Percentiles rank a stretch among this genome's conserved stretches.
phyloP scores from a whole-genome alignment of 1,139 yeast genomes.

The Magnusiomyces starmeri region DNA sequence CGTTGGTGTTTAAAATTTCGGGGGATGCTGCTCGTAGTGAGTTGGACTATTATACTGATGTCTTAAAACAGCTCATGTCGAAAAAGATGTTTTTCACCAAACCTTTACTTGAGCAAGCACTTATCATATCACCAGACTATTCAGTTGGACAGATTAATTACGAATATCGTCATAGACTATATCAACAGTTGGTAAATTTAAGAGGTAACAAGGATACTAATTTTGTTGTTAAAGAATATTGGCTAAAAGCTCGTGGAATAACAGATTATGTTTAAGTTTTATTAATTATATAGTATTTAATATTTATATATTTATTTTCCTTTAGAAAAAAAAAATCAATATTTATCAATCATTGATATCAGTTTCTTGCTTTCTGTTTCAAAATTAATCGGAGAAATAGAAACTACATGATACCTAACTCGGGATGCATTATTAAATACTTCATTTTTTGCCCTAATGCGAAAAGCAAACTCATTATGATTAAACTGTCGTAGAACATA shows the following conservation, averaged over 20 bases:
- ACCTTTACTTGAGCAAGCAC: slow-evolving; percentile 39
- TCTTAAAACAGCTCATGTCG: slow-evolving; percentile 47
- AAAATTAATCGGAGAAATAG: slow-evolving; percentile 50
- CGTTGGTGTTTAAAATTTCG: slow-evolving; percentile 27
- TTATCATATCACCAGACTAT: slow-evolving; percentile 32
- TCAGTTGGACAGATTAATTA: slow-evolving; percentile 21
- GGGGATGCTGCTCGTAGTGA: slow-evolving; percentile 53
- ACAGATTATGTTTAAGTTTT: slow-evolving; percentile 22
- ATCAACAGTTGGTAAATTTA: slow-evolving; percentile 51
- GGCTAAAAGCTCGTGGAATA: slow-evolving; percentile 45
- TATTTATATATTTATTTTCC: background rate
- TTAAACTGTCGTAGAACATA: slow-evolving; percentile 46
- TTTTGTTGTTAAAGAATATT: slow-evolving; percentile 51
- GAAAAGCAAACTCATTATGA: slow-evolving; percentile 64
- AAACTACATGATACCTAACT: slow-evolving; percentile 64
- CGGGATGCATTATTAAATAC: slow-evolving; percentile 71
- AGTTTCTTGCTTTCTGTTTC: slow-evolving; percentile 39
- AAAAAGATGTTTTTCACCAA: slow-evolving; percentile 46
- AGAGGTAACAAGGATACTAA: slow-evolving; percentile 59
- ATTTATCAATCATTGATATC: slow-evolving; percentile 21
- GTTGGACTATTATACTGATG: slow-evolving; percentile 48
- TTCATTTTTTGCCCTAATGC: slow-evolving; percentile 78
- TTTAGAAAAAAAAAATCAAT: background rate
- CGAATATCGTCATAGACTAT: slow-evolving; percentile 35
- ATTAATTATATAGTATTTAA: background rate